phyloP scores from a whole-genome alignment of 2,329 filamentous ascomycete species.

The Aspergillus thermomutatus region DNA sequence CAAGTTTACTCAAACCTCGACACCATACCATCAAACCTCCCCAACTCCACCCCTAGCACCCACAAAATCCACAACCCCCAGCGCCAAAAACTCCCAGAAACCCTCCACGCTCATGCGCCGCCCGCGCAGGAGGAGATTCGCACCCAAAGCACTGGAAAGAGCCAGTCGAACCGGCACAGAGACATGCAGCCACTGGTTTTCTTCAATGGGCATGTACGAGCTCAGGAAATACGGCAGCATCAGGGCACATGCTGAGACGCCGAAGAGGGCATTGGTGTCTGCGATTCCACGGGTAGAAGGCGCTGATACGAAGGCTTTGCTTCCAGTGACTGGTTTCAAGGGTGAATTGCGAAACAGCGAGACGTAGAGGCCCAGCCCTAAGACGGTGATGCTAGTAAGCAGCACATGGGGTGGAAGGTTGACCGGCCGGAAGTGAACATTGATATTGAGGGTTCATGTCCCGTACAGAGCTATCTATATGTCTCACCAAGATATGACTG shows the following conservation, averaged over 20 bases:
- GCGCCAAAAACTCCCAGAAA: slow-evolving; percentile 2
- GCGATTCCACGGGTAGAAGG: neutral
- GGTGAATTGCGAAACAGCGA: neutral
- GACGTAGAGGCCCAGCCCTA: neutral
- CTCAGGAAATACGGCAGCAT: slow-evolving; percentile 4
- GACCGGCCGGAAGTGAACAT: slow-evolving; percentile 12
- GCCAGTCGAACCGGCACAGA: slow-evolving; percentile 1
- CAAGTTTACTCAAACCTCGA: neutral
- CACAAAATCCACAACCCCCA: neutral
- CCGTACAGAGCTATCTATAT: neutral
- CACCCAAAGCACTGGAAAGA: neutral
- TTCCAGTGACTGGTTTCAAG: neutral
- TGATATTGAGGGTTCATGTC: neutral
- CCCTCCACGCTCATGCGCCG: slow-evolving; percentile 3
- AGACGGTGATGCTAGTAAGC: neutral
- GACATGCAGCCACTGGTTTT: slow-evolving; percentile 1
- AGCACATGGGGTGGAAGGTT: neutral
- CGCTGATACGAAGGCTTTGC: neutral
- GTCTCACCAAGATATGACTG: neutral
- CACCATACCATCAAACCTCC: neutral
- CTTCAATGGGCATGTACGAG: slow-evolving; percentile 5
- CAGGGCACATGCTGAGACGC: neutral
- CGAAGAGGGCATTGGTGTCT: slow-evolving; percentile 3
- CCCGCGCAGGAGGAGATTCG: neutral
- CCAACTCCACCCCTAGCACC: neutral